Evolutionary conservation across 306 rosid species (phyloP), one percentile per base, ranked within the genome.

Genomic region (Erythrophleum fordii): DNA sequence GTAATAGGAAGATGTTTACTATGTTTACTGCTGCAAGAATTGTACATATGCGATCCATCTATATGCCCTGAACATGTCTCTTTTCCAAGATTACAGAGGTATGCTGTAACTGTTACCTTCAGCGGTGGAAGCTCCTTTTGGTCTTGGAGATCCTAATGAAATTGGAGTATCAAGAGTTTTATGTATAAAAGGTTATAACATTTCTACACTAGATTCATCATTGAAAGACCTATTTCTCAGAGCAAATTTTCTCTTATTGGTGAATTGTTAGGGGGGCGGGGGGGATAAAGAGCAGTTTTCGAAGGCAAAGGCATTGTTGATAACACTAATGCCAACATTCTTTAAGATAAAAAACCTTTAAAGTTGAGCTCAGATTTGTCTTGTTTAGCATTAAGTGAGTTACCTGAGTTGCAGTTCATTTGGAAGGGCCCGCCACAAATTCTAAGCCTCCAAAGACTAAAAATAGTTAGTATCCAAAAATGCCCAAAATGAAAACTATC

Each of bases 371-470:
- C 17, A 11, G 6, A 58, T 6, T 8, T 56, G 5, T 22, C 29
- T 20, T 0, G 0, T 2, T 8, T 56, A 11, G 9, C 9, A 0
- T 20, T 51, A 51, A 0, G 5, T 56, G 0, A 2, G 0, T 8
- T 56, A 2, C 14, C 34, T 9, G 34, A 58, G 34, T 22, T 58
- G 17, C 12, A 20, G 12, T 58, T 23, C 17, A 58, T 58, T 23
- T 58, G 64, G 64, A 58, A 58, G 14, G 34, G 64, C 17, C 34
- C 34, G 6, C 11, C 14, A 23, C 31, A 58, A 25, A 11, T 23
- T 58, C 25, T 58, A 17, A 58, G 64, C 17, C 34, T 52, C 34
- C 64, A 58, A 3, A 58, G 34, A 23, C 64, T 58, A n/a, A n/a
- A n/a, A n/a, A n/a, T n/a, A n/a, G n/a, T n/a, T n/a, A n/a, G n/a